phyloP scores from a whole-genome alignment of 495 filamentous ascomycete species.

The Penicillium taxi region DNA sequence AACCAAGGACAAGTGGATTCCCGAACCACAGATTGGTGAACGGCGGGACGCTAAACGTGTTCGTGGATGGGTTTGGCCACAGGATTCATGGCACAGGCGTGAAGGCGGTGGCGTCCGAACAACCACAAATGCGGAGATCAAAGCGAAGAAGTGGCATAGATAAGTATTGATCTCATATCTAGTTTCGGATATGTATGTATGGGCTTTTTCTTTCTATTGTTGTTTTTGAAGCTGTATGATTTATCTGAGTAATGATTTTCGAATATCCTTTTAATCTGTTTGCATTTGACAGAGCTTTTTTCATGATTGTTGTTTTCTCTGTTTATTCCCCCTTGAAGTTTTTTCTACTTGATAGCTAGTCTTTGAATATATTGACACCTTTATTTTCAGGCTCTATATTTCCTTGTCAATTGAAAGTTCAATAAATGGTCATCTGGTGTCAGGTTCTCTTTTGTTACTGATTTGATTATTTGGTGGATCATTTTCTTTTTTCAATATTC shows the following conservation, averaged over 20 bases:
- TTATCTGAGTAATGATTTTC: background rate
- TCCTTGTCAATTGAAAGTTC: no score
- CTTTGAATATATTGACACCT: slow-evolving; percentile 2
- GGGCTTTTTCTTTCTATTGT: slow-evolving; percentile 1
- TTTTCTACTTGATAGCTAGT: slow-evolving; percentile 12
- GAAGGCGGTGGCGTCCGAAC: slow-evolving; percentile 36
- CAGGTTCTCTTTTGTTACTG: no score
- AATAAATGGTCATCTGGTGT: no score
- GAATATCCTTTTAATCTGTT: background rate
- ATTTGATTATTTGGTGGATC: no score
- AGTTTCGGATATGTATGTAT: background rate
- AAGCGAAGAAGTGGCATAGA: slow-evolving; percentile 33
- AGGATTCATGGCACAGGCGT: slow-evolving; percentile 56
- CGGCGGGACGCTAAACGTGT: slow-evolving; percentile 73
- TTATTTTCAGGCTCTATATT: background rate
- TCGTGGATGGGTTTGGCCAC: slow-evolving; percentile 78
- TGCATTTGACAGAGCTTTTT: slow-evolving; percentile 5
- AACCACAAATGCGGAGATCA: slow-evolving; percentile 14
- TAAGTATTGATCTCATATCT: slow-evolving; percentile 7
- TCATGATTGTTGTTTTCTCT: slow-evolving; percentile 5
- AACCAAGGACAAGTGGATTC: slow-evolving; percentile 77
- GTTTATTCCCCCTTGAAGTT: slow-evolving; percentile 10
- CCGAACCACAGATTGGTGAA: slow-evolving; percentile 72
- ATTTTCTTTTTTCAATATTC: no score
- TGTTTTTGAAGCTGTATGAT: background rate